Evolutionary conservation across 345 rosid genomes (phyloP), one percentile per base, ranked within the genome.

Genomic region (Streptanthus diversifolius): DNA sequence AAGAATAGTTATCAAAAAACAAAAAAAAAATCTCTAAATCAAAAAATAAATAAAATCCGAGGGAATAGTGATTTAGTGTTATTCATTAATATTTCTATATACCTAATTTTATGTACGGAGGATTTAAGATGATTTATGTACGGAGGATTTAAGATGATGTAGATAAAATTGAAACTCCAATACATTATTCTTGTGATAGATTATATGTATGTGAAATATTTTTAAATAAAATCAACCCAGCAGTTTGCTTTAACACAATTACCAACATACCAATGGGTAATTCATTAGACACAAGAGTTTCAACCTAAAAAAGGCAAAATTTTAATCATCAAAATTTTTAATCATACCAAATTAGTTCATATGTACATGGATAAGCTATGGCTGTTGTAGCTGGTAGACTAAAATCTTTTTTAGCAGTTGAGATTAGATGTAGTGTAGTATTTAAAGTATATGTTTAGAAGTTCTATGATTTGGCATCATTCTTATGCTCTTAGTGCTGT

Each of bases 401-500:
- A 43, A 35, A 17, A 32, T 11, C n/a, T 33, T 1, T 22, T 33
- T 58, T 7, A 25, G 37, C 58, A 58, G 27, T 35, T n/a, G n/a
- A n/a, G n/a, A n/a, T n/a, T n/a, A n/a, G n/a, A n/a, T n/a, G n/a
- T 22, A 24, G 30, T 44, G 14, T 33, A 11, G 3, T 40, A 57
- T 27, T 27, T 14, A 40, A 29, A 37, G 25, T 66, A 27, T 36
- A 4, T 37, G 41, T 8, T 66, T 39, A 55, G 5, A 18, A 56
- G 29, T 37, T 53, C 52, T 66, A 74, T 68, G 61, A 51, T 67
- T 75, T 61, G 70, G 72, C 65, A 75, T 62, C 66, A 54, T 54
- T 60, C 40, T 5, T 15, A 52, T 62, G 59, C 27, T 62, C 30
- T 32, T 36, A 75, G 70, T 76, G 79, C 65, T 75, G 49, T 51